phyloP scores from a whole-genome alignment of 164 flowering plant species.

The Magnolia sinica region DNA sequence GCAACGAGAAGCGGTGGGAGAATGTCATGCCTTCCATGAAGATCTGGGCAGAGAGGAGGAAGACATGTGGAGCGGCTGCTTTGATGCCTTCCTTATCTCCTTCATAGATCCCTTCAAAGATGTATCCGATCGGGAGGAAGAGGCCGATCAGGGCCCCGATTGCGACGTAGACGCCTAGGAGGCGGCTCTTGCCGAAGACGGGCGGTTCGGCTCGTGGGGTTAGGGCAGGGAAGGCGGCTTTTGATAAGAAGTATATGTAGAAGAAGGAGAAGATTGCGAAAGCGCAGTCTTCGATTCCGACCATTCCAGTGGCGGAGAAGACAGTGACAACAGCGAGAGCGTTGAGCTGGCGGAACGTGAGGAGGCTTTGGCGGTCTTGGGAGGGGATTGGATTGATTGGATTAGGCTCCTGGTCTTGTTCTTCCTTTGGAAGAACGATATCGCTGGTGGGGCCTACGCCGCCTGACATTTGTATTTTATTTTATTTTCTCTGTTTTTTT shows the following conservation, averaged over 20 bases:
- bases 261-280: slow-evolving; percentile 33
- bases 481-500: background rate
- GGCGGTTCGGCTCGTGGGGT: slow-evolving; percentile 21
- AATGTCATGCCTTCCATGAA: slow-evolving; percentile 59
- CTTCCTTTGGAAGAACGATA: slow-evolving; percentile 38
- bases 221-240: slow-evolving; percentile 22
- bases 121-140: slow-evolving; percentile 54
- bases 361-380: slow-evolving; percentile 13
- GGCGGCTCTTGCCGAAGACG: slow-evolving; percentile 26
- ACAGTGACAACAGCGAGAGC: slow-evolving; percentile 29
- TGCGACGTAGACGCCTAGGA: slow-evolving; percentile 37
- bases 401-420: slow-evolving; percentile 9
- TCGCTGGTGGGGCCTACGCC: slow-evolving; percentile 52
- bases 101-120: slow-evolving; percentile 48
- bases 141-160: slow-evolving; percentile 54
- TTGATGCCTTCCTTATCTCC: slow-evolving; percentile 60
- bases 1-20: slow-evolving; percentile 44
- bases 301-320: slow-evolving; percentile 43
- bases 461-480: slow-evolving; percentile 41
- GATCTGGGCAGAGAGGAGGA: slow-evolving; percentile 60
- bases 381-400: background rate
- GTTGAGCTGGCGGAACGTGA: slow-evolving; percentile 40
- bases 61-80: slow-evolving; percentile 70
- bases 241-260: slow-evolving; percentile 28
- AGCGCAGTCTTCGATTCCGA: slow-evolving; percentile 25